Percentiles rank a stretch among this genome's conserved stretches.
These are phyloP conservation scores for Abortiporus biennis DNA, from an alignment of 1,284 basidiomycete species.

Conservation along the genomic window DNA sequence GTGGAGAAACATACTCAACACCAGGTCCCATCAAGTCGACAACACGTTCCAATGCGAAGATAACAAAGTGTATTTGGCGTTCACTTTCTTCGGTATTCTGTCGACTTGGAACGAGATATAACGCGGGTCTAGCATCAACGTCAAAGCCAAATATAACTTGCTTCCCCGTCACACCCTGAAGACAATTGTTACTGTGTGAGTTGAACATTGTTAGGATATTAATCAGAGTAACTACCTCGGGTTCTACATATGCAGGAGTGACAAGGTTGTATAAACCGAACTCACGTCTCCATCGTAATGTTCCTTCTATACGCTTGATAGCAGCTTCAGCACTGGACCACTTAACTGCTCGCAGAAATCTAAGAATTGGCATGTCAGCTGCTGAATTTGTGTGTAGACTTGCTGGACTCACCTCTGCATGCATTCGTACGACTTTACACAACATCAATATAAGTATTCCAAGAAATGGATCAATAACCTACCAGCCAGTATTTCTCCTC, in stretches of 20 bases:
- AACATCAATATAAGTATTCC: not conserved
- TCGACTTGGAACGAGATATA: conserved; percentile 77
- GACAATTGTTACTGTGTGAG: not conserved
- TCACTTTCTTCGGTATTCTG: conserved; percentile 78
- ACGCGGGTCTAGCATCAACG: conserved; percentile 52
- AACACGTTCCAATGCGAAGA: conserved; percentile 71
- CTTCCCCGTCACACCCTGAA: conserved; percentile 68
- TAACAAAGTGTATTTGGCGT: conserved; percentile 70
- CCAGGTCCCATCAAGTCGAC: conserved; percentile 72
- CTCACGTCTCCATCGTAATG: conserved; percentile 70
- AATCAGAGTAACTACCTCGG: conserved; percentile 45
- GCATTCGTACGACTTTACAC: conserved; percentile 55
- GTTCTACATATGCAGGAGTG: conserved; percentile 55
- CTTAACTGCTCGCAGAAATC: conserved; percentile 68
- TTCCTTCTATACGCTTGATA: conserved; percentile 60
- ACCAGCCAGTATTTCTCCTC: conserved; percentile 74
- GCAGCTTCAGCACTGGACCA: conserved; percentile 48
- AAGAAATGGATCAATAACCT: conserved; percentile 17
- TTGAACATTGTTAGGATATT: not conserved
- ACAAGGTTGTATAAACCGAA: conserved; percentile 60
- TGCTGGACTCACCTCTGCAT: conserved; percentile 43
- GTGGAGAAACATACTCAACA: conserved; percentile 68
- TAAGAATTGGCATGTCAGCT: conserved; percentile 17
- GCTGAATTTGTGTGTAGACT: conserved; percentile 1
- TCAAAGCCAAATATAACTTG: conserved; percentile 76